Percentiles rank a stretch among this genome's conserved stretches.
Evolutionary conservation across 1,284 basidiomycete genomes (phyloP).

Genomic region (Rhodotorula mucilaginosa): DNA sequence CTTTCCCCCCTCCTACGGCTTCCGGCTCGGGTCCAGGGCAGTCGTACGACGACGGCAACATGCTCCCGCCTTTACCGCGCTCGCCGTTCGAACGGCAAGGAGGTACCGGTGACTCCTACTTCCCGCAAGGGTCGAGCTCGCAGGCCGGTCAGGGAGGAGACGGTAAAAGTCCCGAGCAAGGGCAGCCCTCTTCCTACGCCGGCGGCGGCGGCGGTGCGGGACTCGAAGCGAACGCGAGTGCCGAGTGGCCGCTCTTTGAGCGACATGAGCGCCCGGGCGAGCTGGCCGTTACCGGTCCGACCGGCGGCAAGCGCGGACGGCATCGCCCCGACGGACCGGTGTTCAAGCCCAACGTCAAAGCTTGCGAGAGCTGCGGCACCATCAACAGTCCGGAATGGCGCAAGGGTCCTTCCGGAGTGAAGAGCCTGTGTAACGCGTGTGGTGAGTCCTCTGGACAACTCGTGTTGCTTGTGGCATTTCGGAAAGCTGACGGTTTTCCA

Average conservation of each 20-base stretch:
- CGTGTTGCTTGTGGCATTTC: neutral
- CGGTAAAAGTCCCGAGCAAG: too few species aligned
- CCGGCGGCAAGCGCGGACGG: conserved; percentile 60
- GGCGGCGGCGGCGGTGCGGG: neutral
- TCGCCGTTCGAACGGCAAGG: neutral
- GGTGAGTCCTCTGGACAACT: conserved; percentile 53
- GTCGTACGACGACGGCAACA: neutral
- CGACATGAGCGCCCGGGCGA: neutral
- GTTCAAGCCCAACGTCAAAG: conserved; percentile 59
- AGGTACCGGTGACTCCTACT: too few species aligned
- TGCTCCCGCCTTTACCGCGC: neutral
- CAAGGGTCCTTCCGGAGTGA: conserved; percentile 76
- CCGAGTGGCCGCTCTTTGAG: neutral
- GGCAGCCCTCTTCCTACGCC: conserved; percentile 6
- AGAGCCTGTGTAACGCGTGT: conserved; percentile 82
- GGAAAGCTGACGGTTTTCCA: too few species aligned
- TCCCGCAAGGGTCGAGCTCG: too few species aligned
- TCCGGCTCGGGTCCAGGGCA: neutral
- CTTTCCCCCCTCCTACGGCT: neutral
- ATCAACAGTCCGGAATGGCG: conserved; percentile 90
- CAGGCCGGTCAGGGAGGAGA: too few species aligned
- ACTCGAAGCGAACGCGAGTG: too few species aligned
- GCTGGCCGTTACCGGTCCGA: conserved; percentile 28
- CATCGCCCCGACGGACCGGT: conserved; percentile 28
- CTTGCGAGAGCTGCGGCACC: conserved; percentile 78